Percentiles rank a stretch among this genome's conserved stretches.
These are phyloP conservation scores for Tremella mesenterica DNA, from an alignment of 768 basidiomycete genomes.

Conservation along the genomic window DNA sequence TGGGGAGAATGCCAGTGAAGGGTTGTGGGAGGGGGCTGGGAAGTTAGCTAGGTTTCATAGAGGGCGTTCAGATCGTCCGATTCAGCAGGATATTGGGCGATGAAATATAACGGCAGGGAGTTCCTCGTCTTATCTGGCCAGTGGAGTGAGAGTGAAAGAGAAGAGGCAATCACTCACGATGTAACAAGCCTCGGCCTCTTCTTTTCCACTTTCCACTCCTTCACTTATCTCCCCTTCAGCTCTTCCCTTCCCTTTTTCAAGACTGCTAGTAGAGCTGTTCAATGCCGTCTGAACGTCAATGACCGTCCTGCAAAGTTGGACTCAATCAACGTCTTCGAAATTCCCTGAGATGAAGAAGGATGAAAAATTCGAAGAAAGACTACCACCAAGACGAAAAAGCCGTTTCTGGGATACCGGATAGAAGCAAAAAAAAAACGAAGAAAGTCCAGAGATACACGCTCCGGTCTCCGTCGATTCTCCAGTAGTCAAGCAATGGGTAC, in stretches of 20 bases:
- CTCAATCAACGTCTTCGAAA: too few species aligned
- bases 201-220: constrained; percentile 25
- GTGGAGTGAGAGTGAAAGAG: background rate
- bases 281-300: too few species aligned
- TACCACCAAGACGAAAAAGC: too few species aligned
- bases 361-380: too few species aligned
- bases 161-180: constrained; percentile 25
- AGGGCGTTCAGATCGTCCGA: background rate
- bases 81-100: background rate
- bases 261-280: constrained; percentile 3
- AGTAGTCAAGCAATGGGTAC: too few species aligned
- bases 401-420: too few species aligned
- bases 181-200: constrained; percentile 43
- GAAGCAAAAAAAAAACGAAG: too few species aligned
- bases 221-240: constrained; percentile 7
- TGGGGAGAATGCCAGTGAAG: constrained; percentile 31
- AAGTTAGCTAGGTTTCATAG: background rate
- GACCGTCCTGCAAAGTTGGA: too few species aligned
- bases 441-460: too few species aligned
- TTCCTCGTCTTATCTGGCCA: background rate
- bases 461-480: too few species aligned
- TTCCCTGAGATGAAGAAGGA: too few species aligned
- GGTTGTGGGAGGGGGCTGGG: constrained; percentile 40
- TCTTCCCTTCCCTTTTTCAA: constrained; percentile 13
- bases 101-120: background rate